phyloP scores from a whole-genome alignment of 495 filamentous ascomycete genomes.

The Neurospora terricola region DNA sequence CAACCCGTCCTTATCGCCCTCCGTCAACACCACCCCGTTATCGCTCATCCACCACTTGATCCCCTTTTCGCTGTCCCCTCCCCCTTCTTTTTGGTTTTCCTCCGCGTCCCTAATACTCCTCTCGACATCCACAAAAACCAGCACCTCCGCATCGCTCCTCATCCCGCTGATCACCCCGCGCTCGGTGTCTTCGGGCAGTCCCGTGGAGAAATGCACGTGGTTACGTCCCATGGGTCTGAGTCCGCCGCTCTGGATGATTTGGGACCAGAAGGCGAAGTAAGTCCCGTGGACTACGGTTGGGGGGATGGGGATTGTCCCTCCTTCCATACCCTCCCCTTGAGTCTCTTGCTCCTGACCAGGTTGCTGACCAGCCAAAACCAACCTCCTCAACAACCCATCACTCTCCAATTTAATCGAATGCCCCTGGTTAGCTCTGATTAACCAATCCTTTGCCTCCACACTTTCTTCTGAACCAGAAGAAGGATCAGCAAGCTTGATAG shows the following conservation, averaged over 20 bases:
- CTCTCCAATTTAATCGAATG: slow-evolving; percentile 65
- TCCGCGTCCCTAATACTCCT: slow-evolving; percentile 40
- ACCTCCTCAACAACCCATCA: slow-evolving; percentile 54
- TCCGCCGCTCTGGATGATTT: slow-evolving; percentile 63
- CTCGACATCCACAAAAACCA: slow-evolving; percentile 71
- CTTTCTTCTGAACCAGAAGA: slow-evolving; percentile 25
- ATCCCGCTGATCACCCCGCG: slow-evolving; percentile 70
- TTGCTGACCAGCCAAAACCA: slow-evolving; percentile 38
- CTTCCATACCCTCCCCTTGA: not conserved
- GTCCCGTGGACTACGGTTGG: slow-evolving; percentile 75
- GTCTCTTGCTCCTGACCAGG: slow-evolving; percentile 14
- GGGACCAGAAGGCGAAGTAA: slow-evolving; percentile 61
- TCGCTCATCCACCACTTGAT: slow-evolving; percentile 77
- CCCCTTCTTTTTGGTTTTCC: no score
- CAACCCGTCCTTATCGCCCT: slow-evolving; percentile 36
- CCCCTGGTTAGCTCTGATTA: slow-evolving; percentile 93
- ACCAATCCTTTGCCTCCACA: slow-evolving; percentile 51
- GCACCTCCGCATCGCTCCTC: slow-evolving; percentile 63
- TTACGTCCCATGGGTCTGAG: slow-evolving; percentile 70
- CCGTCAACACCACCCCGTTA: slow-evolving; percentile 63
- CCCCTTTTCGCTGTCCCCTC: slow-evolving; percentile 37
- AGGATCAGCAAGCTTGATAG: slow-evolving; percentile 30
- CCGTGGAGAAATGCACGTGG: slow-evolving; percentile 80
- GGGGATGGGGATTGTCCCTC: slow-evolving; percentile 35
- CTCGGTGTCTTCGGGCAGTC: slow-evolving; percentile 39